Evolutionary conservation across 768 basidiomycete species (phyloP), one percentile per base, ranked within the genome.

Genomic region (Mrakia gelida): DNA sequence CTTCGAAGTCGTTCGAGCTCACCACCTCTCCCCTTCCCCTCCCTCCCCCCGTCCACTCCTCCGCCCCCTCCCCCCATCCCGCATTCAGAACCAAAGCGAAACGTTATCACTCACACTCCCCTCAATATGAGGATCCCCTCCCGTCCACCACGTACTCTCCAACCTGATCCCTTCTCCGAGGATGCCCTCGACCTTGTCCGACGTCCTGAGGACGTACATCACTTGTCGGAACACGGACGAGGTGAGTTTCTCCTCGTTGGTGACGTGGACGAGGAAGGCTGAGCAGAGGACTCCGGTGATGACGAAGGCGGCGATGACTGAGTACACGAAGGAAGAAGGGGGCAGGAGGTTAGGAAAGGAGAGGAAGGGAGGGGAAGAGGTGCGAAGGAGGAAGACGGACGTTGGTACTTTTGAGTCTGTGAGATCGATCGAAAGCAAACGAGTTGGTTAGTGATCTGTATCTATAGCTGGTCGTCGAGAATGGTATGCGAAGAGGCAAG

Each of bases 201-300:
- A 52, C 10, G 62, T 78, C 11, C 77, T 43, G 34, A 78, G 15
- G 54, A 78, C 72, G 32, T 38, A 78, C 77, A 78, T 73, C 3
- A 78, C 77, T 49, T 78, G 77, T 15, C 77, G 61, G 45, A 78
- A 78, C 49, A 78, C 77, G 71, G 77, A 78, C 18, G 77, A 78
- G 11, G 72, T 49, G 26, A 72, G 71, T 72, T 73, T 78, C 49
- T 78, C 77, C 54, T 63, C 41, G 73, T 78, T 78, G 45, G 63
- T 67, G 30, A 78, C 77, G 63, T 56, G 71, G 7, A 59, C 70
- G 7, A 78, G 62, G 63, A 78, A 78, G 63, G n/a, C 62, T n/a
- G 63, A 30, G 71, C 77, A 78, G 28, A 43, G 34, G 21, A 68
- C 15, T 6, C 41, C 71, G 30, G 71, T 62, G 65, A 78, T 30